phyloP scores from a whole-genome alignment of 768 basidiomycete species.

The Tulasnella sp. region DNA sequence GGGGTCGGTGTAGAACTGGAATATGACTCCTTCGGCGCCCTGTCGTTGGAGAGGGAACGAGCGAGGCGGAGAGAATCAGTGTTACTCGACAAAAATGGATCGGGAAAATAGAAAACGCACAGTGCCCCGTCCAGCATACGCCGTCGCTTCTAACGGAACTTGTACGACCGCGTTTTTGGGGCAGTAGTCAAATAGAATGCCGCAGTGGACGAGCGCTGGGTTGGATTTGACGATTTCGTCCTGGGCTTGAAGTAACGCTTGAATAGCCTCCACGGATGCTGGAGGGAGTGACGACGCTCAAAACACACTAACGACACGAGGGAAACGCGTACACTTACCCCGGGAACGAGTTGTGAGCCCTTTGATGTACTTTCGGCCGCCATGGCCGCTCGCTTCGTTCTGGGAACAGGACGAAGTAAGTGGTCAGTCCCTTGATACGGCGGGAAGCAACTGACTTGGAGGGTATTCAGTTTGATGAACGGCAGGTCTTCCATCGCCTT shows the following conservation, averaged over 20 bases:
- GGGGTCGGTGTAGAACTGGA: neutral
- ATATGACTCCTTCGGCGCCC: neutral
- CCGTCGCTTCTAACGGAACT: neutral
- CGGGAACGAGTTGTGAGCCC: neutral
- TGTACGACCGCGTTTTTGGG: neutral
- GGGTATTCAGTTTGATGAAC: constrained; percentile 7
- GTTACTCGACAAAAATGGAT: neutral
- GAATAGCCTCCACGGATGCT: neutral
- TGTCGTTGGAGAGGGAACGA: neutral
- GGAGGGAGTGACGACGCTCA: neutral
- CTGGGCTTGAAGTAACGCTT: neutral
- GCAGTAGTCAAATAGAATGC: neutral
- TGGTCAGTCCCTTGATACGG: neutral
- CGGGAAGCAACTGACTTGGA: neutral
- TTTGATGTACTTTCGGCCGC: neutral
- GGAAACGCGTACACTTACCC: neutral
- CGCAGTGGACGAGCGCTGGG: neutral
- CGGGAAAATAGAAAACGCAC: neutral
- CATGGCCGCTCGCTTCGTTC: neutral
- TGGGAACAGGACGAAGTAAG: neutral
- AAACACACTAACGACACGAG: neutral
- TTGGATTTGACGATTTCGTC: neutral
- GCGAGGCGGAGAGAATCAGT: neutral
- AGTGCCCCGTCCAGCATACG: neutral
- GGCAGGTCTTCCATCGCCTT: constrained; percentile 5